Conservation (phyloP, 2,329 filamentous ascomycete species). For the Penicillium brevicompactum region DNA sequence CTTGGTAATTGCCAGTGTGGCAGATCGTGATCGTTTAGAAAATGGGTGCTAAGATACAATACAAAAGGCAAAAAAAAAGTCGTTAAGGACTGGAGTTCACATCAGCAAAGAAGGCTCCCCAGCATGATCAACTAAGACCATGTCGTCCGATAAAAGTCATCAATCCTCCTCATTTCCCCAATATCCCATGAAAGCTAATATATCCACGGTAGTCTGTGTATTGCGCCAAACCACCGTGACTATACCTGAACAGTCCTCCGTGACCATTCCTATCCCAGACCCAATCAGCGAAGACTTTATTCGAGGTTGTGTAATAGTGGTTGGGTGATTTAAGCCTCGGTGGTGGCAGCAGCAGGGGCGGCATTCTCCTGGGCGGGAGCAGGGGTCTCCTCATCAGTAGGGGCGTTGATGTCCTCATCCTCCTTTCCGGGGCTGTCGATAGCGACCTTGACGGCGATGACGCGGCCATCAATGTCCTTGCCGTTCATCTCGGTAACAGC, state of each 20-base stretch:
- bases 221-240: constrained; percentile 23
- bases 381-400: constrained; percentile 48
- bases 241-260: constrained; percentile 25
- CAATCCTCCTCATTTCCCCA: constrained; percentile 23
- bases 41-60: constrained; percentile 46
- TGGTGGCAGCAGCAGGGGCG: constrained; percentile 33
- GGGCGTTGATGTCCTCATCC: constrained; percentile 67
- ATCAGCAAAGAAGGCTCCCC: constrained; percentile 25
- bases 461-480: constrained; percentile 97
- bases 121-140: constrained; percentile 25
- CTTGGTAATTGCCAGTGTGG: constrained; percentile 18
- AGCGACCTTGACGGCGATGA: constrained; percentile 99
- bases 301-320: constrained; percentile 22
- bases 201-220: constrained; percentile 18
- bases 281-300: constrained; percentile 18
- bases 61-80: constrained; percentile 42
- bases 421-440: constrained; percentile 99
- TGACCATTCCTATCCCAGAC: constrained; percentile 13
- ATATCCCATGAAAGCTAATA: constrained; percentile 28
- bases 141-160: constrained; percentile 28
- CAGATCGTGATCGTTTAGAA: constrained; percentile 40
- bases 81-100: constrained; percentile 31
- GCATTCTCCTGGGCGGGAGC: constrained; percentile 32
- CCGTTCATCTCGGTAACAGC: constrained; percentile 98
- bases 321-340: constrained; percentile 32